Evolutionary conservation across 805 yeast genomes (phyloP), one percentile per base, ranked within the genome.

Genomic region (Lachancea sp.): DNA sequence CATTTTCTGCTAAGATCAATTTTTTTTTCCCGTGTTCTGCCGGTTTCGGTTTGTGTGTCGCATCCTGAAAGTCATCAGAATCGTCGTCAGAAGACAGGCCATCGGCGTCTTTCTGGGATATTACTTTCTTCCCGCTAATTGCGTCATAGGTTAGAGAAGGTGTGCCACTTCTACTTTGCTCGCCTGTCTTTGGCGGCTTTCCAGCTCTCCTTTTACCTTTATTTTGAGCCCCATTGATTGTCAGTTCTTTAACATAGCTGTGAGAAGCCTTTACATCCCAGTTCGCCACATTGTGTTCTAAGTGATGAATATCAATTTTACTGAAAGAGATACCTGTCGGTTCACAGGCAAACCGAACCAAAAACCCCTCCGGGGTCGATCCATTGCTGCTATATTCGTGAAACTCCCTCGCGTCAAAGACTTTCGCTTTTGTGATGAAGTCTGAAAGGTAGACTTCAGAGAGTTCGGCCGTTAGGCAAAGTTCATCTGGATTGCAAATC

Each of bases 381-480:
- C 39, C 37, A 2, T 18, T 7, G 3, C 19, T 3, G 23, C 23
- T 34, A 13, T 40, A 19, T 42, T 42, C 3, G 50, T 42, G 1
- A 50, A 34, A 69, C 15, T 69, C 67, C 1, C 52, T 37, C 9
- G 52, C 41, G 1, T 73, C 66, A 11, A 74, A 44, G 1, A 80
- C 72, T 6, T 55, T 64, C 6, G 75, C 78, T 29, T 64, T 61
- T 5, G 57, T 67, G 2, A 72, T 46, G 19, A 80, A 65, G 34
- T 75, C 67, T 1, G 45, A 46, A 2, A 78, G 57, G 35, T 58
- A 51, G 12, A 80, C 56, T 26, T 69, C 69, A 3, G 68, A 71
- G 15, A 65, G 40, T 24, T 71, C 70, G 2, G 83, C 69, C 0
- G 84, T 74, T 19, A 81, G 50, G 47, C 75, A 76, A 5, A 80